Percentiles rank a stretch among this genome's conserved stretches.
Evolutionary conservation across 2,329 filamentous ascomycete genomes (phyloP).

Genomic region (Aotearoamyces nothofagi): DNA sequence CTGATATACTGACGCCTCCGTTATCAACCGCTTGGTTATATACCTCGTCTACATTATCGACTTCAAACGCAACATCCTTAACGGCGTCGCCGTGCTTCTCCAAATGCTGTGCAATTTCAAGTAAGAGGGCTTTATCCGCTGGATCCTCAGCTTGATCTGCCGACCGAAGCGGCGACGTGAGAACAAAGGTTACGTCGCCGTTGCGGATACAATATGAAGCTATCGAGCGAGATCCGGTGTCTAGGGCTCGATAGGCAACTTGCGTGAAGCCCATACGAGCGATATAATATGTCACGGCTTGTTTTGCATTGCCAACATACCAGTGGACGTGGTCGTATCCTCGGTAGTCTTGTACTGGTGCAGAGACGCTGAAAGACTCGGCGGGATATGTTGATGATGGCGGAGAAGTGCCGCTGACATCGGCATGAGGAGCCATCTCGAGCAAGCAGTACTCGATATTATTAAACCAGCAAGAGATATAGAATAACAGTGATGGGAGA

Average conservation of each 20-base stretch:
- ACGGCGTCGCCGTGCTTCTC: conserved; percentile 85
- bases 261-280: conserved; percentile 74
- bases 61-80: conserved; percentile 90
- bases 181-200: conserved; percentile 63
- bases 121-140: conserved; percentile 48
- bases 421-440: too few species aligned
- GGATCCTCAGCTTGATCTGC: conserved; percentile 45
- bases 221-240: conserved; percentile 69
- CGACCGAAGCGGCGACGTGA: conserved; percentile 67
- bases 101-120: conserved; percentile 68
- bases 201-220: conserved; percentile 77
- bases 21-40: conserved; percentile 57
- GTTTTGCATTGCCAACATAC: conserved; percentile 96
- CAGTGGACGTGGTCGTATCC: conserved; percentile 90
- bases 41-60: conserved; percentile 73
- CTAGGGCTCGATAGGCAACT: conserved; percentile 73
- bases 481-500: too few species aligned
- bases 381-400: too few species aligned
- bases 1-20: conserved; percentile 45
- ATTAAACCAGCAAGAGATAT: too few species aligned
- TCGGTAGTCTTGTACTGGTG: conserved; percentile 49
- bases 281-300: conserved; percentile 80
- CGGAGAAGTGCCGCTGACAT: too few species aligned
- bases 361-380: too few species aligned
- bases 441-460: too few species aligned